phyloP scores from a whole-genome alignment of 1,139 yeast species.

The Candida glucosophila region DNA sequence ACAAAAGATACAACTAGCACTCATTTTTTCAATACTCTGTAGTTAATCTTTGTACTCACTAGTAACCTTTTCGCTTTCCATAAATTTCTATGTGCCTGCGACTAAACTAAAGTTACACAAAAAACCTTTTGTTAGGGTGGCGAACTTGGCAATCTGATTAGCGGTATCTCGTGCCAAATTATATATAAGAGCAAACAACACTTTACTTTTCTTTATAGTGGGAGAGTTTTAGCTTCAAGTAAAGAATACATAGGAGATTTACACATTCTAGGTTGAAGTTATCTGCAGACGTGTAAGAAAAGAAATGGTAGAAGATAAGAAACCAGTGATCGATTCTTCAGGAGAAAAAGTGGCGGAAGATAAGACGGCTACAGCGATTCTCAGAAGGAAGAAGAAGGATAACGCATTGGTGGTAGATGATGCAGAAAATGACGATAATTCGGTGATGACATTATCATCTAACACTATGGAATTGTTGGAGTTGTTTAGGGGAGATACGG shows the following conservation, averaged over 20 bases:
- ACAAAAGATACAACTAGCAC: slow-evolving; percentile 76
- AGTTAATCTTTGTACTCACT: not conserved
- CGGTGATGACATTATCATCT: slow-evolving; percentile 89
- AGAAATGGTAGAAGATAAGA: slow-evolving; percentile 26
- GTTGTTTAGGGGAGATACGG: slow-evolving; percentile 96
- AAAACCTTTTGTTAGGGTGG: slow-evolving; percentile 3
- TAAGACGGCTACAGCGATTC: slow-evolving; percentile 92
- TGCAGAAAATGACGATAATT: slow-evolving; percentile 94
- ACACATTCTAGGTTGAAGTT: too few relatives aligned
- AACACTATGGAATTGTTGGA: slow-evolving; percentile 93
- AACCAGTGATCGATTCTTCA: slow-evolving; percentile 37
- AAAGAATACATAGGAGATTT: slow-evolving; percentile 1
- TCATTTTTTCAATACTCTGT: slow-evolving; percentile 1
- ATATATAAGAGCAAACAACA: too few relatives aligned
- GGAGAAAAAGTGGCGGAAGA: slow-evolving; percentile 52
- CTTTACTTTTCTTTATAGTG: not conserved
- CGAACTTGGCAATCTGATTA: slow-evolving; percentile 2
- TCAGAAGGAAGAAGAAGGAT: slow-evolving; percentile 96
- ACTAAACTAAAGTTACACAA: slow-evolving; percentile 5
- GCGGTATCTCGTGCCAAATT: too few relatives aligned
- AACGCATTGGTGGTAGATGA: slow-evolving; percentile 92
- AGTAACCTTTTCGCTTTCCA: slow-evolving; percentile 1
- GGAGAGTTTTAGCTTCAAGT: not conserved
- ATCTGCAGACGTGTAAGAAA: too few relatives aligned
- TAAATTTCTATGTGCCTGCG: slow-evolving; percentile 1